Evolutionary conservation across 129 eudicot species (phyloP).

Genomic region (Centella asiatica): DNA sequence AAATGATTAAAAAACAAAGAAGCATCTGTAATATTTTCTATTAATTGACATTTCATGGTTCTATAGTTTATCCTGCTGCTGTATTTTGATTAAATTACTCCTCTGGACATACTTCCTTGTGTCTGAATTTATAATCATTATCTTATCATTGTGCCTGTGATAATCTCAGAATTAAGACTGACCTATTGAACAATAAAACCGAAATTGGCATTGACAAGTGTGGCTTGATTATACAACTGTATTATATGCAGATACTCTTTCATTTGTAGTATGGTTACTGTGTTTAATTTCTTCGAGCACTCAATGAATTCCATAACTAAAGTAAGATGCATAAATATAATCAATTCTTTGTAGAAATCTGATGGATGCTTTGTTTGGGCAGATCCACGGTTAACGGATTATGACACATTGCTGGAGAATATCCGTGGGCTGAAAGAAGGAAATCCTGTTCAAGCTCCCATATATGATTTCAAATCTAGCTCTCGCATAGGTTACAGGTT

Average conservation of each 20-base stretch:
- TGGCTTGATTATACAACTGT: no score
- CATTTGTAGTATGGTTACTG: neutral
- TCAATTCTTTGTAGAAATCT: neutral
- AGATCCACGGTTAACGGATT: constrained; percentile 98
- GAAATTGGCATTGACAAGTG: no score
- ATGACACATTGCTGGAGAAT: constrained; percentile 84
- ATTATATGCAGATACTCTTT: no score
- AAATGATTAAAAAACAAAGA: no score
- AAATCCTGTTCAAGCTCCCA: constrained; percentile 77
- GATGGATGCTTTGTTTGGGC: constrained; percentile 23
- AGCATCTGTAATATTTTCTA: no score
- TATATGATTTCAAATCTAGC: constrained; percentile 92
- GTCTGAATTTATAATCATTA: neutral
- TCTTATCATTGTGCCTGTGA: neutral
- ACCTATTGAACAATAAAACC: neutral
- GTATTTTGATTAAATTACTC: no score
- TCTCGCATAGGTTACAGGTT: constrained; percentile 92
- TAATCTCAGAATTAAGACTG: neutral
- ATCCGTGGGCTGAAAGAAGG: constrained; percentile 76
- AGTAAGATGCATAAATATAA: neutral
- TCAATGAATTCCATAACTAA: neutral
- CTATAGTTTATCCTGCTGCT: no score
- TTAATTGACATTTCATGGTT: no score
- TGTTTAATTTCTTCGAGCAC: neutral
- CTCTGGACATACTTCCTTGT: neutral